Conservation (phyloP, 306 rosid species). For the peach (Prunus persica) region DNA sequence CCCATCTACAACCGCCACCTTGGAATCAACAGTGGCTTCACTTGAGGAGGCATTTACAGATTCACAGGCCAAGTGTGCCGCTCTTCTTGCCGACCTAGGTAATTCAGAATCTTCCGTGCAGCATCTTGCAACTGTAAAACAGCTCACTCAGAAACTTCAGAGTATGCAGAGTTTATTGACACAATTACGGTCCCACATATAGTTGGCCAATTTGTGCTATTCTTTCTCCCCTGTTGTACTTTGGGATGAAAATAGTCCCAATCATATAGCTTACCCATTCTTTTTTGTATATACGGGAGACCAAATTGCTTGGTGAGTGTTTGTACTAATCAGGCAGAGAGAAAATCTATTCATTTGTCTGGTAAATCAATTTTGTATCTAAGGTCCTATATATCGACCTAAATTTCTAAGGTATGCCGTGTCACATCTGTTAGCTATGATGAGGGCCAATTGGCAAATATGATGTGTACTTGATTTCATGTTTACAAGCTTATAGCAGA, state of each 20-base stretch:
- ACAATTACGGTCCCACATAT: conserved; percentile 59
- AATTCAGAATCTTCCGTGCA: conserved; percentile 47
- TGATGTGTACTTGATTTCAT: neutral
- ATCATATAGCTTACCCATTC: conserved; percentile 35
- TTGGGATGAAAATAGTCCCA: conserved; percentile 28
- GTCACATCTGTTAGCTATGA: neutral
- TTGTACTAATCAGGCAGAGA: conserved; percentile 32
- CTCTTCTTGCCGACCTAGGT: conserved; percentile 39
- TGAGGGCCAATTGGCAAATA: neutral
- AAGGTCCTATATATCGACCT: neutral
- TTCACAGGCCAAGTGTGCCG: conserved; percentile 56
- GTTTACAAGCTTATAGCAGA: neutral
- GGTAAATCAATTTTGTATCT: conserved; percentile 46
- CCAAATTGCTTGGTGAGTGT: conserved; percentile 24
- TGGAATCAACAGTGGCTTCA: conserved; percentile 59
- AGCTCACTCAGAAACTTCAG: conserved; percentile 66
- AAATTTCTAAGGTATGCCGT: neutral
- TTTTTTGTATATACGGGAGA: conserved; percentile 47
- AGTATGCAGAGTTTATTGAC: conserved; percentile 61
- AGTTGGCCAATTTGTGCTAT: conserved; percentile 9
- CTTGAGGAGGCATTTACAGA: conserved; percentile 68
- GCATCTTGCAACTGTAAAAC: conserved; percentile 44
- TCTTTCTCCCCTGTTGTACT: conserved; percentile 28
- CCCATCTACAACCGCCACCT: conserved; percentile 25
- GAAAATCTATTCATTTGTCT: conserved; percentile 10